Evolutionary conservation across 768 basidiomycete species (phyloP), one percentile per base, ranked within the genome.

Genomic region (Tubosaeta sp.): DNA sequence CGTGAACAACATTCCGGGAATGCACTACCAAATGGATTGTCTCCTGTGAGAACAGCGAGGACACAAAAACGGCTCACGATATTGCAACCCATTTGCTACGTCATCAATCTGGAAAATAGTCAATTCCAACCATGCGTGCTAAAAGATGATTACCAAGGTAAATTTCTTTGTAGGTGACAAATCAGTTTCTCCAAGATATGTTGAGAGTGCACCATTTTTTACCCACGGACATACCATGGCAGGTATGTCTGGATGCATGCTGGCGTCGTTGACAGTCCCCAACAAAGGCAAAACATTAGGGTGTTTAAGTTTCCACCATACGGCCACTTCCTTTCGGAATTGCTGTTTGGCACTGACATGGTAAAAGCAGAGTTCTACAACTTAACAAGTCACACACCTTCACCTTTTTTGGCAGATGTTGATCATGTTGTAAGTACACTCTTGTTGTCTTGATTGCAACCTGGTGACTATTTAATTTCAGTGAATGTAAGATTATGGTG

Each of bases 221-320:
- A 32, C 12, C 48, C 48, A 50, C 16, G 48, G 48, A 25, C 41
- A 50, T 6, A 50, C 48, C 48, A 50, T 43, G 3, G 48, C 48
- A 16, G 48, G 48, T 43, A 50, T 31, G 13, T 26, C 29, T 2
- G 48, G 16, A 17, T 27, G 22, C 11, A 17, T 25, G 10, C 9
- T 12, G 12, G 19, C 6, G 16, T 50, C 48, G 5, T 12, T 39
- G n/a, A 48, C 9, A 4, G 32, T 50, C 25, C 41, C 41, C 5
- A 43, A 27, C 10, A 33, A 22, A 2, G 41, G 48, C 22, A 43
- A 26, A 34, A 50, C 22, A 7, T 50, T 43, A 0, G 41, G 31
- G 25, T 50, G 48, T 22, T 34, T 12, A 10, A 50, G 5, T 26
- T 33, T 34, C 19, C 32, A 14, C 48, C 48, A 50, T 7, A 50